Base-by-base conservation (phyloP, 208 protist genomes). In the Leptomonas seymouri region DNA sequence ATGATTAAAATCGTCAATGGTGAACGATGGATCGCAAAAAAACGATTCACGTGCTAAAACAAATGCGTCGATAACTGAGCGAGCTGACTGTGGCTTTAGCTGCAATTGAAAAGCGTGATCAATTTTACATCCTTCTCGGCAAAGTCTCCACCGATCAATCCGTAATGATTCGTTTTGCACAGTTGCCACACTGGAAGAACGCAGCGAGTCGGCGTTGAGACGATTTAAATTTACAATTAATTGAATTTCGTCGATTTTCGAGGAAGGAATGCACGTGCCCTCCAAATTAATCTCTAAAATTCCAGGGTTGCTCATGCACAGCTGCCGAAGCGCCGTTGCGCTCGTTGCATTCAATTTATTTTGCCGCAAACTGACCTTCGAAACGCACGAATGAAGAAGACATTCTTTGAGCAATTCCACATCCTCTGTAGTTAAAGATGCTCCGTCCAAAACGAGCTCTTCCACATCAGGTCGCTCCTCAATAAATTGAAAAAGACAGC, bases 201-300 rank as follows among this genome's bases (percentile, higher is more conserved):
- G 41, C 30, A 67, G 20, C 15, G 71, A 67, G 14, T 71, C 64
- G 0, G 46, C 64, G 30, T 71, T 72, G 0, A 87, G 55, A 18
- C 59, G 73, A 72, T 90, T 90, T 25, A 87, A 55, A 57, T 87
- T 69, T 3, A 81, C 70, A 59, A 80, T 74, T 7, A 79, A 58
- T 21, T 61, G 39, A 60, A 90, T 87, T 45, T 74, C 60, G 36
- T 77, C 63, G 28, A 76, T 44, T 58, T 84, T 50, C 14, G 25
- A 59, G 41, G 76, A 65, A 30, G 78, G 74, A 18, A 90, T 54
- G 34, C 67, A 80, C 4, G 76, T 82, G 1, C 63, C 76, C 11
- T 65, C 63, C 45, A 87, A 45, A 41, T 76, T 31, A 58, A 90
- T 65, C 30, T 66, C 45, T 15, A 77, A 60, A 36, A 90, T 64